phyloP scores from a whole-genome alignment of 345 rosid species.

The Crucihimalaya himalaica region DNA sequence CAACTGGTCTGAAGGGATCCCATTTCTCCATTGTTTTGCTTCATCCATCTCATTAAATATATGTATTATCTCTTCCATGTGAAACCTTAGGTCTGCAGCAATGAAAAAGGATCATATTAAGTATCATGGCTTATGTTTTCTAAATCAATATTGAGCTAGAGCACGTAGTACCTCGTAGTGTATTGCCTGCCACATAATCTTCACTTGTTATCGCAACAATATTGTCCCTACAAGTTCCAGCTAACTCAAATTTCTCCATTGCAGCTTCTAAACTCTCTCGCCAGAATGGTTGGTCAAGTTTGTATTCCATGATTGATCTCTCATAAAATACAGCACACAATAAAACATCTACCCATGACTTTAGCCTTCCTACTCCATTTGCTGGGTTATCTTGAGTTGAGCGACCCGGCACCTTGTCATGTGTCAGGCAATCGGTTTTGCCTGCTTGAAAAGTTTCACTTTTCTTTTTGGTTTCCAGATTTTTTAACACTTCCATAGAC shows the following conservation, averaged over 20 bases:
- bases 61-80: constrained; percentile 67
- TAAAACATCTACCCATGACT: constrained; percentile 71
- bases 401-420: constrained; percentile 37
- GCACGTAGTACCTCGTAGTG: constrained; percentile 57
- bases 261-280: constrained; percentile 74
- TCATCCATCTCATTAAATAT: constrained; percentile 83
- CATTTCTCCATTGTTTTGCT: constrained; percentile 63
- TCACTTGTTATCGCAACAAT: constrained; percentile 59
- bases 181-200: constrained; percentile 56
- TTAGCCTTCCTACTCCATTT: constrained; percentile 57
- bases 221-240: constrained; percentile 70
- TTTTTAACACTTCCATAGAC: constrained; percentile 74
- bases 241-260: constrained; percentile 72
- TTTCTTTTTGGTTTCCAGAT: constrained; percentile 35
- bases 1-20: constrained; percentile 62
- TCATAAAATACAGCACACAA: constrained; percentile 89
- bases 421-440: background rate
- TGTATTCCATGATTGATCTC: constrained; percentile 82
- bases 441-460: background rate
- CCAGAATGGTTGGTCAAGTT: constrained; percentile 71
- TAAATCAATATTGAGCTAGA: background rate
- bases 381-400: constrained; percentile 48
- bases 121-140: background rate
- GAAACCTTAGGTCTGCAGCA: constrained; percentile 62
- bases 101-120: background rate